phyloP scores from a whole-genome alignment of 371 early-diverging fungal genomes.

The Mortierella sp. region DNA sequence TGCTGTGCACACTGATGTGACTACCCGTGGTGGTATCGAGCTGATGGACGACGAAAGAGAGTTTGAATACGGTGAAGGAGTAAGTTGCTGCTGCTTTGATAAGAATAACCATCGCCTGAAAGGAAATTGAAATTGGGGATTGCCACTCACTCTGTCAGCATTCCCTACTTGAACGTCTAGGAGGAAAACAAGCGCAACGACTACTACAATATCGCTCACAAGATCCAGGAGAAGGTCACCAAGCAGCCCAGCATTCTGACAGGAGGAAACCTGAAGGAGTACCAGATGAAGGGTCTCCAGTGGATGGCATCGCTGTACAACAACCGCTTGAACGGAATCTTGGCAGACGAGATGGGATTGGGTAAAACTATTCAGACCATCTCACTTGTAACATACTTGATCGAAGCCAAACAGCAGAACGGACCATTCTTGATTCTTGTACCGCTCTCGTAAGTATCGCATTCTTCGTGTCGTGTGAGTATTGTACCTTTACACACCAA shows the following conservation, averaged over 20 bases:
- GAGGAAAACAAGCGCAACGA: conserved; percentile 71
- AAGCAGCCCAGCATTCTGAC: conserved; percentile 84
- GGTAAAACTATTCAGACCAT: conserved; percentile 99
- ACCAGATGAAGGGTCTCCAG: conserved; percentile 98
- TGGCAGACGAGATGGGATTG: conserved; percentile 99
- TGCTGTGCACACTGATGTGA: conserved; percentile 57
- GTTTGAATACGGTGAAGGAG: conserved; percentile 60
- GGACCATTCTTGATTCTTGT: conserved; percentile 96
- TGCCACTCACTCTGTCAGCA: neutral
- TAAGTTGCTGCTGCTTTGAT: conserved; percentile 9
- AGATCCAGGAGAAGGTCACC: conserved; percentile 77
- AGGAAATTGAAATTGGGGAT: too few species aligned
- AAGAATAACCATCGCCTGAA: too few species aligned
- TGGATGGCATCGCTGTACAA: conserved; percentile 99
- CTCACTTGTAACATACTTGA: conserved; percentile 92
- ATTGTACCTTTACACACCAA: neutral
- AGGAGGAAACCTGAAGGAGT: conserved; percentile 94
- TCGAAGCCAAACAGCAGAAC: conserved; percentile 89
- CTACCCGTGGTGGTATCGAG: conserved; percentile 56
- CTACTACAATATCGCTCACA: conserved; percentile 90
- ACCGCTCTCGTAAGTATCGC: conserved; percentile 80
- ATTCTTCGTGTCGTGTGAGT: too few species aligned
- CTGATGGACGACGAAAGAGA: conserved; percentile 64
- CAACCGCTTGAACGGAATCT: conserved; percentile 95
- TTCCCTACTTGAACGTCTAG: neutral